Percentiles rank a stretch among this genome's conserved stretches.
phyloP scores from a whole-genome alignment of 768 basidiomycete genomes.

The Epithele typhae region DNA sequence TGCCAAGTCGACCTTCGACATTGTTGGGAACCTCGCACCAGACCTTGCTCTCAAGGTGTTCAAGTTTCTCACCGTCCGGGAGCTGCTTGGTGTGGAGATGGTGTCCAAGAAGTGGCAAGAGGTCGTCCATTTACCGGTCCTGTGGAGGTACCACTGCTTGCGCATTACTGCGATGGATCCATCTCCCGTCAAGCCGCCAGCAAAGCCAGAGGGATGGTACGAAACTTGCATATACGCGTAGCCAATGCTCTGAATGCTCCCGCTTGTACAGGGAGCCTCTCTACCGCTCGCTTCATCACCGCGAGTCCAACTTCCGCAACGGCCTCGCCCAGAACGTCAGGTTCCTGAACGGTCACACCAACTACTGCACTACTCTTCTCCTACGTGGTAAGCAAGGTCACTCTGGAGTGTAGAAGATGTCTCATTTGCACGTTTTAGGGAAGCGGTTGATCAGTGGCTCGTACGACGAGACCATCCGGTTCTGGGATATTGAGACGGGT shows the following conservation, averaged over 20 bases:
- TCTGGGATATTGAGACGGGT: conserved; percentile 79
- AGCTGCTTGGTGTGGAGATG: conserved; percentile 57
- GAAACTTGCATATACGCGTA: no score
- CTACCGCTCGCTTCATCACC: conserved; percentile 78
- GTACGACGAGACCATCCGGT: conserved; percentile 88
- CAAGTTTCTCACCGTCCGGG: conserved; percentile 49
- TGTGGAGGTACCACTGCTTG: conserved; percentile 78
- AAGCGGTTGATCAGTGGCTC: conserved; percentile 85
- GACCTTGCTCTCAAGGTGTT: conserved; percentile 64
- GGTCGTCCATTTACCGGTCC: conserved; percentile 54
- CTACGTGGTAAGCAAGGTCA: conserved; percentile 40
- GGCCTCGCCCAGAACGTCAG: conserved; percentile 72
- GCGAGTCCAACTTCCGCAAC: conserved; percentile 78
- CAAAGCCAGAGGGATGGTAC: conserved; percentile 69
- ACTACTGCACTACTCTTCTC: conserved; percentile 81
- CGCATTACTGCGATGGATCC: conserved; percentile 72
- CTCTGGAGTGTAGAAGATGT: neutral
- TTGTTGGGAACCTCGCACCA: conserved; percentile 68
- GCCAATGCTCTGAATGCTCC: neutral
- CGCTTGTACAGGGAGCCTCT: conserved; percentile 47
- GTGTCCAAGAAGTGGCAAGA: conserved; percentile 44
- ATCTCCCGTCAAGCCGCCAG: conserved; percentile 55
- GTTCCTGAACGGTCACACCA: conserved; percentile 80
- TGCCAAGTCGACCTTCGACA: conserved; percentile 74
- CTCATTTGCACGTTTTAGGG: conserved; percentile 30